Evolutionary conservation across 331 rosid species (phyloP).

Genomic region (Spiraea crenata): DNA sequence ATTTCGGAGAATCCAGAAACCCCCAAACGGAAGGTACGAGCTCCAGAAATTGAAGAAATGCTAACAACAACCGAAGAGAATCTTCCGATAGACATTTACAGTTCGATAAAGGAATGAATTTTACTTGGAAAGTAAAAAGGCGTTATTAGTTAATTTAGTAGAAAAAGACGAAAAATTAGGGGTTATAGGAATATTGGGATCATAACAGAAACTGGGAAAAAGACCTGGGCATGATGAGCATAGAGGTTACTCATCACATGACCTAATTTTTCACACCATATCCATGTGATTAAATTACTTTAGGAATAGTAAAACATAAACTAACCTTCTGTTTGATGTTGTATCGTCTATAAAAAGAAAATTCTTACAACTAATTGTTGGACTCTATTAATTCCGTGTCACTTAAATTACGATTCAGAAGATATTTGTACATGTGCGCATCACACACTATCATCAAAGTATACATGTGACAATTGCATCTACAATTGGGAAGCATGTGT

Average conservation of each 20-base stretch:
- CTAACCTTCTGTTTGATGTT: background rate
- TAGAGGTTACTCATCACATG: slow-evolving; percentile 3
- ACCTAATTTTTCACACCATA: slow-evolving; percentile 1
- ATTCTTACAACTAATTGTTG: too few species aligned
- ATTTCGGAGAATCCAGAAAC: slow-evolving; percentile 18
- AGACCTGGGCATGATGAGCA: slow-evolving; percentile 7
- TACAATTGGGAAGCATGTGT: background rate
- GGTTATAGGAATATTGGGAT: slow-evolving; percentile 1
- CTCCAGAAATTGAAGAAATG: slow-evolving; percentile 18
- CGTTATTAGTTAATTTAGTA: slow-evolving; percentile 12
- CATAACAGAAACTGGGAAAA: background rate
- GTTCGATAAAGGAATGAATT: slow-evolving; percentile 34
- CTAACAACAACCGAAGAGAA: slow-evolving; percentile 36
- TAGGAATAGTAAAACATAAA: background rate
- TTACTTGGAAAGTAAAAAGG: slow-evolving; percentile 14
- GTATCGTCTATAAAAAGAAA: too few species aligned
- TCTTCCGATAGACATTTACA: slow-evolving; percentile 52
- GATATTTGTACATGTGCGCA: background rate
- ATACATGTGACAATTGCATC: too few species aligned
- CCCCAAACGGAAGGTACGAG: slow-evolving; percentile 16
- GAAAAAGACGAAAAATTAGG: background rate
- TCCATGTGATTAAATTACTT: background rate
- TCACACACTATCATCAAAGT: too few species aligned
- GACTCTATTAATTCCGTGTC: background rate
- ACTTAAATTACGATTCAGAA: background rate